These are phyloP conservation scores for Bocquillonia castaneifolia DNA, from an alignment of 441 rosid genomes.

Conservation along the genomic window DNA sequence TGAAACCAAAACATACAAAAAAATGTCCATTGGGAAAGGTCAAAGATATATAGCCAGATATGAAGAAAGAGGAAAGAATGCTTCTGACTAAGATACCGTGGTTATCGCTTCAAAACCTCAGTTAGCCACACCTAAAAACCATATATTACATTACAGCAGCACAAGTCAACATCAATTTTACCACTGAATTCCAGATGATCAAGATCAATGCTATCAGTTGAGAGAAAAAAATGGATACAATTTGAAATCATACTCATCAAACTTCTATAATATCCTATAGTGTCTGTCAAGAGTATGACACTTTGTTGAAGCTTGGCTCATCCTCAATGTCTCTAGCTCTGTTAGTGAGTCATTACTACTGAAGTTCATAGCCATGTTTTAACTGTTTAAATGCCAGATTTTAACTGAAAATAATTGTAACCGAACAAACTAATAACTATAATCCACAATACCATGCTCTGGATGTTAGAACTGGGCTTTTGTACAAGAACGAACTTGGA, in stretches of 20 bases:
- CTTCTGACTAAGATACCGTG: neutral
- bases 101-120: constrained; percentile 3
- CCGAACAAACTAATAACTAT: too few species aligned
- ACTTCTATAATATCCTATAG: neutral
- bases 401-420: too few species aligned
- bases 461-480: constrained; percentile 1
- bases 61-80: neutral
- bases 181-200: constrained; percentile 3
- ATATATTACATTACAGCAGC: neutral
- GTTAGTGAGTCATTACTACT: neutral
- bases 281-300: neutral
- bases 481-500: neutral
- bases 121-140: neutral
- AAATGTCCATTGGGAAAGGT: neutral
- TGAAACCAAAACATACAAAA: constrained; percentile 17
- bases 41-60: neutral
- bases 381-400: neutral
- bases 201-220: neutral
- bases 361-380: neutral
- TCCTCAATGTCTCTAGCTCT: neutral
- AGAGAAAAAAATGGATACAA: neutral
- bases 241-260: neutral
- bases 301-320: constrained; percentile 1
- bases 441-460: neutral
- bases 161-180: constrained; percentile 4